A percentile compares a stretch with the other conserved stretches of the same genome.
Evolutionary conservation across 768 basidiomycete genomes (phyloP).

Genomic region (Hericium rajendrae): DNA sequence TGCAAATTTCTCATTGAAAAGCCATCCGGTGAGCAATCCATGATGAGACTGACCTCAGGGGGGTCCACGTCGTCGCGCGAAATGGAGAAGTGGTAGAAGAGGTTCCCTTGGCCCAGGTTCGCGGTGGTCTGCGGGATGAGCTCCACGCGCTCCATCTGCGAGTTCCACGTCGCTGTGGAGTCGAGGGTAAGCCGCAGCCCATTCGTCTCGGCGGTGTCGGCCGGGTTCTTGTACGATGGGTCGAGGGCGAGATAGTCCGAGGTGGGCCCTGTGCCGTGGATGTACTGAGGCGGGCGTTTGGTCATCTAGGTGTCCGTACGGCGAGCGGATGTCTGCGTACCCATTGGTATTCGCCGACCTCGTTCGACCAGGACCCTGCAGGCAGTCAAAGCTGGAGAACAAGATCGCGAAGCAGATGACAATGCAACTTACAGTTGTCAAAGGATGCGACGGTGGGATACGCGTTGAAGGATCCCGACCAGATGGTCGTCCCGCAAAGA

Average conservation of each 20-base stretch:
- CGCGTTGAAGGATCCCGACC: slow-evolving; percentile 46
- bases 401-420: neutral
- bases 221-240: slow-evolving; percentile 49
- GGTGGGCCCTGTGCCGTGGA: slow-evolving; percentile 44
- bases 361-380: slow-evolving; percentile 45
- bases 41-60: slow-evolving; percentile 32
- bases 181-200: slow-evolving; percentile 49
- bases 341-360: slow-evolving; percentile 52
- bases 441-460: slow-evolving; percentile 38
- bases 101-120: slow-evolving; percentile 47
- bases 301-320: neutral
- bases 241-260: slow-evolving; percentile 43
- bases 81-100: slow-evolving; percentile 58
- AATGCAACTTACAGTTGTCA: slow-evolving; percentile 36
- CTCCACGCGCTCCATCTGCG: slow-evolving; percentile 27
- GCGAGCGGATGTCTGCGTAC: slow-evolving; percentile 16
- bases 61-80: slow-evolving; percentile 38
- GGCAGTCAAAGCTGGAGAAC: neutral
- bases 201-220: slow-evolving; percentile 36
- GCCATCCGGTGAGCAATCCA: neutral
- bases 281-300: slow-evolving; percentile 22
- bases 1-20: slow-evolving; percentile 13
- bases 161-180: slow-evolving; percentile 45
- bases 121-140: slow-evolving; percentile 33
- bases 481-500: slow-evolving; percentile 41